These are phyloP conservation scores for Mucor racemosus DNA, from an alignment of 371 early-diverging fungal genomes.

Conservation along the genomic window DNA sequence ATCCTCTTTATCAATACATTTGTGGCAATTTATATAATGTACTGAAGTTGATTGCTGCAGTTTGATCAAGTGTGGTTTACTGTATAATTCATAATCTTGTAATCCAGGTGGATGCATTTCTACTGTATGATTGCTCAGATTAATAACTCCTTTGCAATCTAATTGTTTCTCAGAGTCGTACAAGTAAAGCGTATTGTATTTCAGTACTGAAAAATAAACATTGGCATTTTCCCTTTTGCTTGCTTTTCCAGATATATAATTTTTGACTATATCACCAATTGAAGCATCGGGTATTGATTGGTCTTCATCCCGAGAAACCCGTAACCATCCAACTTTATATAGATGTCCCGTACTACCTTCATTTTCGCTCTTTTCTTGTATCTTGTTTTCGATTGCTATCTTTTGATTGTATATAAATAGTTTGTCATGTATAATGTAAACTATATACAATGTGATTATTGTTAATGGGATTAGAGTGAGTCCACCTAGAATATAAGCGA, in stretches of 20 bases:
- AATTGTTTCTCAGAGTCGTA: conserved; percentile 83
- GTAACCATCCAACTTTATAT: conserved; percentile 59
- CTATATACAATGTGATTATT: conserved; percentile 3
- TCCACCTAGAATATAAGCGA: conserved; percentile 43
- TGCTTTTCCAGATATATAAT: conserved; percentile 40
- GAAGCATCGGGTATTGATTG: conserved; percentile 30
- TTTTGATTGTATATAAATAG: not conserved
- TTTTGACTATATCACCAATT: conserved; percentile 46
- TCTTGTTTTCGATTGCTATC: not conserved
- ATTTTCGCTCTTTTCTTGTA: not conserved
- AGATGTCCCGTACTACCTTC: conserved; percentile 17
- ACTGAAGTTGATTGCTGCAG: conserved; percentile 26
- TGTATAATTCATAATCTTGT: conserved; percentile 64
- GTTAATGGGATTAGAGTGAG: conserved; percentile 47
- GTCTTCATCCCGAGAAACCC: conserved; percentile 43
- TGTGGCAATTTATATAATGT: conserved; percentile 62
- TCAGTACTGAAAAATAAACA: conserved; percentile 77
- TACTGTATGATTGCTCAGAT: conserved; percentile 68
- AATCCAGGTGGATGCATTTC: conserved; percentile 65
- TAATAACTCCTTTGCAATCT: conserved; percentile 80
- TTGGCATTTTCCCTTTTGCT: conserved; percentile 44
- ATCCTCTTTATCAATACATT: conserved; percentile 85
- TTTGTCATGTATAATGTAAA: conserved; percentile 7
- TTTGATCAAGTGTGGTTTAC: conserved; percentile 58
- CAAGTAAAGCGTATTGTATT: conserved; percentile 78